Evolutionary conservation across 352 stramenopile genomes (phyloP), one percentile per base, ranked within the genome.

Genomic region (Pythium rhizo-oryzae): DNA sequence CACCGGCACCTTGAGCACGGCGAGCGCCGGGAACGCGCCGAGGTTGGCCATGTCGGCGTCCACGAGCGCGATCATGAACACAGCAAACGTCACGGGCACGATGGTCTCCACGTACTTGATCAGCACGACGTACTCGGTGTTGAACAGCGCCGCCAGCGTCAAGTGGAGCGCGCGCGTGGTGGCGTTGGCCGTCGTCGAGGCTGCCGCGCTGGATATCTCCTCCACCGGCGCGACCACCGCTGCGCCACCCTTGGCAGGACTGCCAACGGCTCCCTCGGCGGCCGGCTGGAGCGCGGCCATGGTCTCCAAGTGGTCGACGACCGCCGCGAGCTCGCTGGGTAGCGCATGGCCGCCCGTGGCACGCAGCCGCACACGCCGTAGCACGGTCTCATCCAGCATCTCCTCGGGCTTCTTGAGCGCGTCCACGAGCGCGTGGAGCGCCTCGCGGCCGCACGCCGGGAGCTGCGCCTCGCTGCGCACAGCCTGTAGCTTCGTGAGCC

Each of bases 61-160:
- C 24, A 25, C 30, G 39, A 58, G 43, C 23, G 39, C 57, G 57
- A 41, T n/a, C 24, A 46, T 44, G 30, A 64, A 73, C 28, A 39
- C 2, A 8, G 35, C 28, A 19, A 43, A 59, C 8, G 37, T 13
- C 15, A 68, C 39, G n/a, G 65, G 66, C 9, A 50, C 60, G 44
- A 71, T 25, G 49, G 49, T 50, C 70, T 77, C 65, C 18, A 74
- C 58, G 60, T 74, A 77, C 46, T 74, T 54, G 35, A 70, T 51
- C 8, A 70, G 58, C 44, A 70, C 59, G 44, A 74, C 28, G 43
- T 67, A 74, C 39, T 77, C 65, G 41, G 39, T 30, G 37, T 73
- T 60, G 57, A 74, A 77, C 12, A 74, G 52, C 59, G 58, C 44
- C 16, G 30, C 46, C 25, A 65, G 59, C 12, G 46, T 57, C 44